Evolutionary conservation across 306 rosid species (phyloP).

Genomic region (Medicago truncatula): MtrunA17r5.0-ANR NC_053042.1:40459501-40460000

Average conservation of each 20-base stretch:
- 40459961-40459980: too few relatives aligned
- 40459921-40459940: too few relatives aligned
- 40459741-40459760: not conserved
- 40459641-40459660: not conserved
- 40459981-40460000: too few relatives aligned
- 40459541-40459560: slow-evolving; percentile 78
- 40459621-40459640: not conserved
- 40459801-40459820: not conserved
- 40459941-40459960: too few relatives aligned
- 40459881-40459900: too few relatives aligned
- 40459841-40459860: not conserved
- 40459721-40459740: too few relatives aligned
- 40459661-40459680: not conserved
- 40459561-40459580: slow-evolving; percentile 51
- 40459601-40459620: not conserved
- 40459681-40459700: not conserved
- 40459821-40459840: not conserved
- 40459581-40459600: slow-evolving; percentile 75
- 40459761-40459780: not conserved
- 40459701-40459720: not conserved
- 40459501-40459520: slow-evolving; percentile 59
- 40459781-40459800: not conserved
- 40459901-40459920: too few relatives aligned
- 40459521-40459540: slow-evolving; percentile 54
- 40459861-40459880: too few relatives aligned